Conservation (phyloP, 768 basidiomycete species). For the Russula griseocarnosa region DNA sequence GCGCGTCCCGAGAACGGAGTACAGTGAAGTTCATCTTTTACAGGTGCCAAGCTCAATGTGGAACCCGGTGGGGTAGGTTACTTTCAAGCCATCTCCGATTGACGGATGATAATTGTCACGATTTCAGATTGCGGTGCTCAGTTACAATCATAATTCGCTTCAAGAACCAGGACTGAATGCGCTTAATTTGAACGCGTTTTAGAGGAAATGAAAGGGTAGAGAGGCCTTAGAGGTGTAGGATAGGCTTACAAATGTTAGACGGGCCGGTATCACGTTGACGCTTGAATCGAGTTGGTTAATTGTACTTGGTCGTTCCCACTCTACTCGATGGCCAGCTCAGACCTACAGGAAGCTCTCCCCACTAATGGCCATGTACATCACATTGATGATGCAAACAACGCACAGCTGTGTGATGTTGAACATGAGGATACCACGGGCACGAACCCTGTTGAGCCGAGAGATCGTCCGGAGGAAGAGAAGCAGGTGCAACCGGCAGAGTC, state of each 20-base stretch:
- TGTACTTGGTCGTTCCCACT: not conserved
- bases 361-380: constrained; percentile 8
- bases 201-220: not conserved
- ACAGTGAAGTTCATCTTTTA: not conserved
- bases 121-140: constrained; percentile 64
- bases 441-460: constrained; percentile 1
- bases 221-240: not conserved
- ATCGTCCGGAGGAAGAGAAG: not conserved
- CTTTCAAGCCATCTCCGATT: constrained; percentile 3
- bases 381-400: not conserved
- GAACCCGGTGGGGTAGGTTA: constrained; percentile 26
- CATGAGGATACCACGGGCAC: constrained; percentile 36
- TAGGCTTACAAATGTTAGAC: not conserved
- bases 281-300: constrained; percentile 22
- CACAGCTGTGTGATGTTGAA: constrained; percentile 30
- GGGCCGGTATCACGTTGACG: constrained; percentile 25
- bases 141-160: constrained; percentile 79
- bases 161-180: constrained; percentile 74
- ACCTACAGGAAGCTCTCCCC: not conserved
- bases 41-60: constrained; percentile 25
- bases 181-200: constrained; percentile 50
- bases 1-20: constrained; percentile 7
- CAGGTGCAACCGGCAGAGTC: constrained; percentile 25
- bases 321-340: constrained; percentile 17
- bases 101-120: not conserved